Evolutionary conservation across 257 asterid genomes (phyloP), one percentile per base, ranked within the genome.

Genomic region (Solanum medicagineum): DNA sequence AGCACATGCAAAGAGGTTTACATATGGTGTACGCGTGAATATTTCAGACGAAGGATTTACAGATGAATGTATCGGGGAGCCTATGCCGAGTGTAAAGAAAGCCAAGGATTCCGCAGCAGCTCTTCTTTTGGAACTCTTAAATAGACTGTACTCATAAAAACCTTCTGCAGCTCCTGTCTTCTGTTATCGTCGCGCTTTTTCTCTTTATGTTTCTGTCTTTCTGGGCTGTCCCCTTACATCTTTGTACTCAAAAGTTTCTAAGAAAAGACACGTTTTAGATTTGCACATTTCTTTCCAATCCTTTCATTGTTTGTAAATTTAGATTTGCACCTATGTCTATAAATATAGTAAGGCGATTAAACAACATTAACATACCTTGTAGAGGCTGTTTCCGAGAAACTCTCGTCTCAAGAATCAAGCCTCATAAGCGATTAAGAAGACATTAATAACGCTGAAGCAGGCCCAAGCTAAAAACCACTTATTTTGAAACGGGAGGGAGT

Each of bases 71-170:
- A 87, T 96, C 1, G 99, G 98, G 49, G 98, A 96, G 84, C 97
- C 99, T 8, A 94, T 96, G 98, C 99, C 98, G 6, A 96, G 97
- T 83, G 99, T 96, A 80, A 96, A 96, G 94, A 96, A 94, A 87
- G 99, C 99, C 17, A 96, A 95, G 94, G 98, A 96, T 89, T 93
- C 98, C 24, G 95, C 99, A 12, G 99, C 98, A 7, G 90, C 93
- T 85, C 97, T 96, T 55, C 97, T 96, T 36, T 83, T 96, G 86
- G 94, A 96, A 86, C 98, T 96, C 29, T 74, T 96, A 65, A 94
- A 91, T 84, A 93, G 92, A 87, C 89, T 93, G 95, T 94, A 94
- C 71, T 66, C 93, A 0, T 91, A 83, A 88, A 69, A 83, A 83
- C 83, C 85, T 81, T 73, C 47, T 77, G 54, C 56, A 81, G 42